A percentile compares a stretch with the other conserved stretches of the same genome.
phyloP scores from a whole-genome alignment of 768 basidiomycete genomes.

The Psilocybe subaeruginosa region DNA sequence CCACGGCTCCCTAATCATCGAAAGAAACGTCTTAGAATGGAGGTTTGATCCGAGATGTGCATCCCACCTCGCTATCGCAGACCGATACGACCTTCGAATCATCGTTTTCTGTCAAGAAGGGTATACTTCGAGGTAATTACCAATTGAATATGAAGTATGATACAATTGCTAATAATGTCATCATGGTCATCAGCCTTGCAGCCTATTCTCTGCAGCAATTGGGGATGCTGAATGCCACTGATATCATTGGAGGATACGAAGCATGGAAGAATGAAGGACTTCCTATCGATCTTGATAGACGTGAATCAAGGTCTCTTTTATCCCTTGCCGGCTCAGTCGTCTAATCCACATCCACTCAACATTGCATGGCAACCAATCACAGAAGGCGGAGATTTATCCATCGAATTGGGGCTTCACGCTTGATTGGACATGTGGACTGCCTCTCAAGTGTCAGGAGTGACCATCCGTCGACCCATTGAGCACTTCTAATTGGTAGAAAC shows the following conservation, averaged over 20 bases:
- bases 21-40: constrained; percentile 82
- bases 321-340: constrained; percentile 31
- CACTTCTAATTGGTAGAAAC: neutral
- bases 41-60: constrained; percentile 72
- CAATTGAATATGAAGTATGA: neutral
- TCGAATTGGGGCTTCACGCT: neutral
- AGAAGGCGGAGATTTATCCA: neutral
- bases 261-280: constrained; percentile 74
- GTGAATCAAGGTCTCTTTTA: constrained; percentile 23
- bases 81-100: constrained; percentile 74
- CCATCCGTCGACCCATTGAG: neutral
- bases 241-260: constrained; percentile 73
- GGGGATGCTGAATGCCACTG: constrained; percentile 75
- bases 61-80: constrained; percentile 63
- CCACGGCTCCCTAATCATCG: constrained; percentile 70
- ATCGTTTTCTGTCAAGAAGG: constrained; percentile 81
- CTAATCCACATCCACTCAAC: constrained; percentile 7
- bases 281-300: constrained; percentile 42
- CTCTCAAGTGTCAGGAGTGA: neutral
- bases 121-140: constrained; percentile 53
- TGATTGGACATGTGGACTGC: constrained; percentile 2
- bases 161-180: neutral
- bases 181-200: constrained; percentile 52
- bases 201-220: constrained; percentile 70
- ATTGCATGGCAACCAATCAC: constrained; percentile 2